Base-by-base conservation (phyloP, 495 filamentous ascomycete genomes). In the Bacidia gigantensis region DNA sequence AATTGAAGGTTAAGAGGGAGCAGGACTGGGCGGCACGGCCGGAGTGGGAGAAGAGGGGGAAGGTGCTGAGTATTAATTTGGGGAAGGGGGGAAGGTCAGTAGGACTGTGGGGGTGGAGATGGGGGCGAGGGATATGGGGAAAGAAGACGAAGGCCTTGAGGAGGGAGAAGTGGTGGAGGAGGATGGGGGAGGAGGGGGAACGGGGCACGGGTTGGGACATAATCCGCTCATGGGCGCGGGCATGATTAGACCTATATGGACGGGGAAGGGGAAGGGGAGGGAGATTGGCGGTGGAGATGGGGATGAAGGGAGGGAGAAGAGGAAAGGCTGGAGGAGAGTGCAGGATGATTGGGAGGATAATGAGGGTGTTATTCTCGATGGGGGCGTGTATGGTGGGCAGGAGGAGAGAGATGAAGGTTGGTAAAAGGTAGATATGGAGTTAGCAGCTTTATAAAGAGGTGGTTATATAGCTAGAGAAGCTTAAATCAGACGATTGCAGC, bases 331-430 rank as follows among this genome's bases (percentile, higher is more conserved):
- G 92, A 72, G 89, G 45, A 78, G 87, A 55, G 90, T 95, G 0
- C 93, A 97, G 62, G 88, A 96, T 67, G 87, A 94, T 59, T 72
- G 80, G 38, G 84, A 89, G 47, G 81, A 96, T 63, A 96, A 95
- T 58, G 90, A 95, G 67, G 77, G 75, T n/a, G 82, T 89, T 67
- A 95, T 95, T 55, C 67, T 95, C 3, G 84, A 95, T 66, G 90
- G 90, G 0, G 86, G 90, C 11, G 60, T 78, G 3, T 80, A 84
- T 65, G 85, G 87, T 56, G 68, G 51, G 59, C 48, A 54, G 50
- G 68, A 76, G 51, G 72, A 76, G 54, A 71, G 63, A 49, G 72
- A 65, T 51, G 69, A 63, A 59, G 67, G 72, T 5, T 74, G 14
- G 64, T 59, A 52, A 17, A 24, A 11, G 29, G 9, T 35, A 35